Percentiles rank a stretch among this genome's conserved stretches.
phyloP scores from a whole-genome alignment of 192 early-diverging fungal genomes.

The Rhizophagus clarus region DNA sequence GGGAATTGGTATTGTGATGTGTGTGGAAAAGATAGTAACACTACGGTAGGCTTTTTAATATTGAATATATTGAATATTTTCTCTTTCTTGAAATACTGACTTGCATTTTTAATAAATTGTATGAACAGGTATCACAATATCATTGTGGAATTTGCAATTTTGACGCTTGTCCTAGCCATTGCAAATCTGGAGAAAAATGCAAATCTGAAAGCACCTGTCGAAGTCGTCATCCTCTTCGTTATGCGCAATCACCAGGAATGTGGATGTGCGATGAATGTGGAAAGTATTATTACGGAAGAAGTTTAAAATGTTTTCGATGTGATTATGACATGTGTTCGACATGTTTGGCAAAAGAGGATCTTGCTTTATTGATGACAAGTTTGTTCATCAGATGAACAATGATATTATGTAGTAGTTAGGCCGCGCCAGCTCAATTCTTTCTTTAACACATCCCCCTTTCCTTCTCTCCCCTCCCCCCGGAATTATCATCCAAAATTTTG shows the following conservation, averaged over 20 bases:
- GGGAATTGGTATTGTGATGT: constrained; percentile 2
- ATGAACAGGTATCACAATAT: not conserved
- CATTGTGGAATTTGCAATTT: constrained; percentile 8
- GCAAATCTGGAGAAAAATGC: not conserved
- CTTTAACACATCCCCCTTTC: too few relatives aligned
- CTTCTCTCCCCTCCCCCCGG: too few relatives aligned
- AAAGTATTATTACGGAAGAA: not conserved
- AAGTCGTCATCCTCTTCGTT: constrained; percentile 5
- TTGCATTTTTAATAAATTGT: not conserved
- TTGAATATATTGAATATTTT: not conserved
- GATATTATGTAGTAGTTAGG: too few relatives aligned
- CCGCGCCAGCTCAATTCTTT: too few relatives aligned
- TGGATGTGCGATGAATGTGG: constrained; percentile 16
- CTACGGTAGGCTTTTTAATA: not conserved
- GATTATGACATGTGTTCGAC: constrained; percentile 28
- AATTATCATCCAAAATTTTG: too few relatives aligned
- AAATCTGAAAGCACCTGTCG: not conserved
- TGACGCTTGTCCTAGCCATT: constrained; percentile 23
- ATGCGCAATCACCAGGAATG: not conserved
- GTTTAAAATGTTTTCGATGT: constrained; percentile 11
- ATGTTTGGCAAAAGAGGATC: constrained; percentile 15
- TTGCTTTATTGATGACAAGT: constrained; percentile 12
- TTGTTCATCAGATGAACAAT: constrained; percentile 7
- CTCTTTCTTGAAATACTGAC: too few relatives aligned
- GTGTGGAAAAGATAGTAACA: constrained; percentile 6